phyloP scores from a whole-genome alignment of 495 filamentous ascomycete genomes.

The Platismatia glauca region DNA sequence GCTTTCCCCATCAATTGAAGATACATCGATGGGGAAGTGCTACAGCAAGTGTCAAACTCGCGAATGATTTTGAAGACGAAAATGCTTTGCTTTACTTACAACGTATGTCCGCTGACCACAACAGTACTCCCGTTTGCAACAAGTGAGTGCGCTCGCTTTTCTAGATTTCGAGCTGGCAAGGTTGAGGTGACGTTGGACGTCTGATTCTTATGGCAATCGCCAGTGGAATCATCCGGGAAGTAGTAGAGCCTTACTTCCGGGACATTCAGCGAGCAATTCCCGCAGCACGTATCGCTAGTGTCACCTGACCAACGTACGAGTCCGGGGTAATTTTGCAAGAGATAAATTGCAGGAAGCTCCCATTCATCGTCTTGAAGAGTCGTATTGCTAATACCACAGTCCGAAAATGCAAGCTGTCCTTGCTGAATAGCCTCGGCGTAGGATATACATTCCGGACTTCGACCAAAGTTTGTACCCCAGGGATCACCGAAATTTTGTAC shows the following conservation, averaged over 20 bases:
- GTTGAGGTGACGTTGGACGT: background rate
- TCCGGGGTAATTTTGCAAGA: no score
- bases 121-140: constrained; percentile 1
- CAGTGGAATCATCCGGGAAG: background rate
- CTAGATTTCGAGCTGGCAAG: background rate
- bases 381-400: background rate
- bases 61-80: no score
- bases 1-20: constrained; percentile 6
- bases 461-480: constrained; percentile 7
- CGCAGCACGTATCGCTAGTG: background rate
- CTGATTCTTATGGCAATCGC: background rate
- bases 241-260: constrained; percentile 5
- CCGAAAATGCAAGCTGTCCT: background rate
- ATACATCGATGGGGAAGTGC: constrained; percentile 19
- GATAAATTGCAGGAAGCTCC: no score
- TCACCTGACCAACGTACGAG: background rate
- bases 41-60: background rate
- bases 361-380: no score
- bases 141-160: constrained; percentile 3
- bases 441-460: constrained; percentile 1
- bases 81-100: background rate
- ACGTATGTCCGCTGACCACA: constrained; percentile 10
- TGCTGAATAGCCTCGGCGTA: background rate
- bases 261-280: background rate
- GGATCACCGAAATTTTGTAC: no score